Evolutionary conservation across 805 yeast genomes (phyloP).

Genomic region (Kuraishia capsulata): DNA sequence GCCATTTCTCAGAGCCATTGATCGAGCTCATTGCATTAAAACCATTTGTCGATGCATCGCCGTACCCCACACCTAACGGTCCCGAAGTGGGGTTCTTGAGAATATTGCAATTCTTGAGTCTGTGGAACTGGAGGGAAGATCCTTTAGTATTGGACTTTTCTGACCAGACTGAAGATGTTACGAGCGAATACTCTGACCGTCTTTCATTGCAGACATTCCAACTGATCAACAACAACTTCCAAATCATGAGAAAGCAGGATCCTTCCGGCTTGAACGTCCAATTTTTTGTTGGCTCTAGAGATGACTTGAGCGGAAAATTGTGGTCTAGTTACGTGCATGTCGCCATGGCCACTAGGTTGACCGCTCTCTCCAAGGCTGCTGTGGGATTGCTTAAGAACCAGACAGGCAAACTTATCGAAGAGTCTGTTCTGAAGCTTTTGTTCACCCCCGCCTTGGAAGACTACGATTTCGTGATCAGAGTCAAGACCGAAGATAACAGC

Average conservation of each 20-base stretch:
- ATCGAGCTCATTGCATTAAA: slow-evolving; percentile 76
- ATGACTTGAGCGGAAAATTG: slow-evolving; percentile 77
- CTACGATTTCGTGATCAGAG: slow-evolving; percentile 68
- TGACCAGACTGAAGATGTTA: slow-evolving; percentile 31
- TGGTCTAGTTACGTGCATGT: slow-evolving; percentile 49
- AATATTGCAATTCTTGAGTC: slow-evolving; percentile 56
- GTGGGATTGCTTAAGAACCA: slow-evolving; percentile 34
- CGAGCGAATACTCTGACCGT: slow-evolving; percentile 46
- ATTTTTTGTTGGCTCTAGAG: slow-evolving; percentile 72
- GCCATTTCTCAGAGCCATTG: slow-evolving; percentile 69
- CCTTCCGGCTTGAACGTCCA: slow-evolving; percentile 77
- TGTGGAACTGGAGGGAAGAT: slow-evolving; percentile 94
- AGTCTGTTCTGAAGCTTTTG: slow-evolving; percentile 32
- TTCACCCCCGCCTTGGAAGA: slow-evolving; percentile 81
- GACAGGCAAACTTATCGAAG: slow-evolving; percentile 27
- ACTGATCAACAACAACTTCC: slow-evolving; percentile 53
- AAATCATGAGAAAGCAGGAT: slow-evolving; percentile 62
- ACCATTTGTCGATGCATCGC: slow-evolving; percentile 80
- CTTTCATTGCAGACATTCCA: slow-evolving; percentile 56
- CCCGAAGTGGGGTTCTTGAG: slow-evolving; percentile 76
- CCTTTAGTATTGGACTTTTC: slow-evolving; percentile 75
- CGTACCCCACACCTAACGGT: slow-evolving; percentile 75
- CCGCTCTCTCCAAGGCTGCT: slow-evolving; percentile 79
- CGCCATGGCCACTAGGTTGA: slow-evolving; percentile 80
- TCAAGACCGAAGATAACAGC: slow-evolving; percentile 27